Conservation (phyloP, 441 rosid genomes). For the Geranium incanum region DNA sequence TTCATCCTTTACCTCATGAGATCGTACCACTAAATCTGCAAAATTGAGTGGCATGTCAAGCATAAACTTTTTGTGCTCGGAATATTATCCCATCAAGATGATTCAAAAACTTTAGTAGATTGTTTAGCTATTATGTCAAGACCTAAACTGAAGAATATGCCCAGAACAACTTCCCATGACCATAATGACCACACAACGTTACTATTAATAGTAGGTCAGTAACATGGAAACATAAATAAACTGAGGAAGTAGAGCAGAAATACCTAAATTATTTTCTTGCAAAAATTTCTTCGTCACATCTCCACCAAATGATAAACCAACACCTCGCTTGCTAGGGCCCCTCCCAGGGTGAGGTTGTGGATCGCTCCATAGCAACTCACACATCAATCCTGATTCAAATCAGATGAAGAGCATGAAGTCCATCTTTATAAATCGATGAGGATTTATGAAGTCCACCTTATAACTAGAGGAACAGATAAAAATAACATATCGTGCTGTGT, state of each 20-base stretch:
- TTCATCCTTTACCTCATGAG: slow-evolving; percentile 98
- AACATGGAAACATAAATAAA: slow-evolving; percentile 12
- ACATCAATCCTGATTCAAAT: slow-evolving; percentile 66
- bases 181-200: not conserved
- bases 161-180: not conserved
- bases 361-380: slow-evolving; percentile 97
- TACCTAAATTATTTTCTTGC: slow-evolving; percentile 84
- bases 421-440: not conserved
- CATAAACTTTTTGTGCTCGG: not conserved
- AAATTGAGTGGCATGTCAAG: slow-evolving; percentile 17
- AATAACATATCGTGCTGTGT: not conserved
- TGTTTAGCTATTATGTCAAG: not conserved
- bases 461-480: not conserved
- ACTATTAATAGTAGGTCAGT: slow-evolving; percentile 14
- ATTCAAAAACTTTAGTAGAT: not conserved
- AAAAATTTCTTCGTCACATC: slow-evolving; percentile 82
- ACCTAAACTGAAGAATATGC: not conserved
- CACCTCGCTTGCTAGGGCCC: slow-evolving; percentile 98
- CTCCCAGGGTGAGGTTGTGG: slow-evolving; percentile 94
- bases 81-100: not conserved
- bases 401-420: slow-evolving; percentile 5
- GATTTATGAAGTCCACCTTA: not conserved
- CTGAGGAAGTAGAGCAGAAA: slow-evolving; percentile 2
- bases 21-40: slow-evolving; percentile 76
- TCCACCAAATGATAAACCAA: slow-evolving; percentile 89